Base-by-base conservation (phyloP, 306 rosid genomes). In the Vigna angularis region DNA sequence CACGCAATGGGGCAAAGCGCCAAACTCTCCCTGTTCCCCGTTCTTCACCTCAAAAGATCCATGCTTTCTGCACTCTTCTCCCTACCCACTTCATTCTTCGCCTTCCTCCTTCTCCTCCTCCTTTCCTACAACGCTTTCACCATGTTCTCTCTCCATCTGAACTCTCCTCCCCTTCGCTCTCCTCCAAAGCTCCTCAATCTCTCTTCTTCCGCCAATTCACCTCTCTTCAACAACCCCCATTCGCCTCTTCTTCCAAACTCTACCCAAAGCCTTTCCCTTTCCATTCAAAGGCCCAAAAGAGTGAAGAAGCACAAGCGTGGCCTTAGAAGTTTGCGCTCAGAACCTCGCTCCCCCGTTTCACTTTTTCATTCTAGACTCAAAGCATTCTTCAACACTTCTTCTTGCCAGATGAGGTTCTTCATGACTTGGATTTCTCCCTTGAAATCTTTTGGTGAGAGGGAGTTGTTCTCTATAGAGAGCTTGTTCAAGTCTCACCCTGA, bases 341-440 rank as follows among this genome's bases (percentile, higher is more conserved):
- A 89, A 44, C 11, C 75, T 56, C 40, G 38, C 15, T 38, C 7
- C 20, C 53, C n/a, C 5, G 17, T 47, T 34, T 36, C 75, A 28
- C 22, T n/a, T 57, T 95, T 81, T 61, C 81, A 86, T 4, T 53
- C 81, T 30, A 88, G 85, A 45, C 70, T 95, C 13, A 50, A 50
- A 51, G 78, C 83, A 10, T 95, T 95, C 81, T 83, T 89, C 32
- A 78, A 74, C 13, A 87, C 83, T 53, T 59, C 75, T 1, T 42
- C 18, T 75, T 92, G 98, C 77, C 77, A 87, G 75, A 47, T 80
- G 16, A 83, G 90, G 49, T 91, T 95, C 79, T 95, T 95, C 71
- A 95, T 95, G 94, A 95, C 97, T 52, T 92, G 98, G 98, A 92
- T 95, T 85, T 90, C 97, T 9, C 89, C 96, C 10, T 58, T 86